Conservation (phyloP, 2,329 filamentous ascomycete genomes). For the Botryotinia convoluta region DNA sequence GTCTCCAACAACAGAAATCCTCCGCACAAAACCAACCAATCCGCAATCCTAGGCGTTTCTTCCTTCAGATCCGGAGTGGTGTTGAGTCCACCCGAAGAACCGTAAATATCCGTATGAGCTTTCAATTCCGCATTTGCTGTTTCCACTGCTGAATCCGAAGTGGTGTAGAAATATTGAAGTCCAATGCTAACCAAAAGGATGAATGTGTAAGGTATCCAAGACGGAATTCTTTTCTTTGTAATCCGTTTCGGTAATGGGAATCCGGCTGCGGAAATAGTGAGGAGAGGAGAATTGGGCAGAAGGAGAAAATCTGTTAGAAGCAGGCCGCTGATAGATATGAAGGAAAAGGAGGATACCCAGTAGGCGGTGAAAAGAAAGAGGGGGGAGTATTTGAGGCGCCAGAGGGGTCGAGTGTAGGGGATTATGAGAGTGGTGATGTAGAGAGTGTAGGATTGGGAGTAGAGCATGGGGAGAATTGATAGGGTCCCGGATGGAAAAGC, state of each 20-base stretch:
- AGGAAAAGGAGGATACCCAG: constrained; percentile 49
- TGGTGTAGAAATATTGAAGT: constrained; percentile 46
- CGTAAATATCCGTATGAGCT: constrained; percentile 44
- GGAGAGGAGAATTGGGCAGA: constrained; percentile 41
- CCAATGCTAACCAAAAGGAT: constrained; percentile 37
- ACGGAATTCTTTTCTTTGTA: constrained; percentile 26
- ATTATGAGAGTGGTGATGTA: constrained; percentile 49
- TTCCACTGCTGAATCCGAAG: constrained; percentile 38
- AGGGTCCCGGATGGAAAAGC: constrained; percentile 47
- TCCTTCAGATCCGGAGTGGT: constrained; percentile 37
- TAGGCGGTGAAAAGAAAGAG: constrained; percentile 45
- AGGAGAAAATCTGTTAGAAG: constrained; percentile 43
- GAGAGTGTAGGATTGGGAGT: constrained; percentile 47
- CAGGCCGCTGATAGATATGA: constrained; percentile 45
- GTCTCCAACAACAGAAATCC: constrained; percentile 44
- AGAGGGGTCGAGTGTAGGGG: constrained; percentile 31
- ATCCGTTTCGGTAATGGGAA: constrained; percentile 25
- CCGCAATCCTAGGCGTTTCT: constrained; percentile 43
- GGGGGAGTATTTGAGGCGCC: constrained; percentile 24
- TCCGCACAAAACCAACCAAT: constrained; percentile 45
- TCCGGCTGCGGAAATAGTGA: constrained; percentile 30
- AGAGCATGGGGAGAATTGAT: constrained; percentile 47
- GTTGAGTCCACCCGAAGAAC: constrained; percentile 39
- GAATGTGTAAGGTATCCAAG: constrained; percentile 38
- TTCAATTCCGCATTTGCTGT: constrained; percentile 41